Conservation (phyloP, 805 yeast genomes). For the Lipomyces mesembrius region DNA sequence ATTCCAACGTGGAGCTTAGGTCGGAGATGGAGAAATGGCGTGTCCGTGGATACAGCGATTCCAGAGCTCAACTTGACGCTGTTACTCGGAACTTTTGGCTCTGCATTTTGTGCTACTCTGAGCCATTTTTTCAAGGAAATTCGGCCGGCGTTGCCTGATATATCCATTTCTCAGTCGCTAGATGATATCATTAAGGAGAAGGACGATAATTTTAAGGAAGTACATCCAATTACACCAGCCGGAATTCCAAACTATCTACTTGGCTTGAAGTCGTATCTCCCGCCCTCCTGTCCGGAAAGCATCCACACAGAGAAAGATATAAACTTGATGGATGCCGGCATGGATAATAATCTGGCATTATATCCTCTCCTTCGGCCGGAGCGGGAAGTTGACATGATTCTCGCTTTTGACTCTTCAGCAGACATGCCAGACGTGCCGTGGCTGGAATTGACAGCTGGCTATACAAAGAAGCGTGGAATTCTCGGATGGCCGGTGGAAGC, state of each 20-base stretch:
- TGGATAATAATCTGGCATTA: slow-evolving; percentile 48
- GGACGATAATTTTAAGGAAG: slow-evolving; percentile 35
- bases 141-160: slow-evolving; percentile 32
- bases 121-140: slow-evolving; percentile 38
- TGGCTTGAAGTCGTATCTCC: slow-evolving; percentile 30
- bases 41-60: slow-evolving; percentile 23
- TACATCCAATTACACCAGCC: slow-evolving; percentile 39
- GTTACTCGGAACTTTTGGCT: slow-evolving; percentile 40
- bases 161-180: slow-evolving; percentile 19
- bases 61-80: slow-evolving; percentile 37
- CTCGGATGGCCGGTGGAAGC: slow-evolving; percentile 39
- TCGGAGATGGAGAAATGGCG: slow-evolving; percentile 33
- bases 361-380: slow-evolving; percentile 61
- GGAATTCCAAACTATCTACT: slow-evolving; percentile 37
- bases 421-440: slow-evolving; percentile 41
- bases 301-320: slow-evolving; percentile 23
- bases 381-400: slow-evolving; percentile 60
- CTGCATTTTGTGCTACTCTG: slow-evolving; percentile 41
- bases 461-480: slow-evolving; percentile 37
- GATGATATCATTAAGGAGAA: slow-evolving; percentile 32
- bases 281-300: slow-evolving; percentile 34
- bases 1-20: slow-evolving; percentile 41
- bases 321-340: slow-evolving; percentile 40
- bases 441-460: slow-evolving; percentile 39
- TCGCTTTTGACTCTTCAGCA: slow-evolving; percentile 63